Evolutionary conservation across 768 basidiomycete species (phyloP), one percentile per base, ranked within the genome.

Genomic region (Zangia roseola): DNA sequence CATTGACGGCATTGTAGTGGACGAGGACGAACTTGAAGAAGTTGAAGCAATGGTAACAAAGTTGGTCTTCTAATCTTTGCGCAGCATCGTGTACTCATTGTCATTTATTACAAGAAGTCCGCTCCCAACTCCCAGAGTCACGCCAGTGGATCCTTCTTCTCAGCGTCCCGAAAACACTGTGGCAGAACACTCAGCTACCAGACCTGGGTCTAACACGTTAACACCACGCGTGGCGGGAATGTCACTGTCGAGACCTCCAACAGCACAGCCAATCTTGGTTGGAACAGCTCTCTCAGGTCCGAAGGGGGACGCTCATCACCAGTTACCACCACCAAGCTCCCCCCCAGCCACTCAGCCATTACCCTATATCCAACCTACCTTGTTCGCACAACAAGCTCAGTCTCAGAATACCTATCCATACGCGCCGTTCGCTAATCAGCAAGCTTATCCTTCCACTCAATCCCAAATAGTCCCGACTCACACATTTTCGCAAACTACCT

Each of bases 91-190:
- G 39, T 46, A 45, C 44, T 62, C 53, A 67, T 56, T 31, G 13
- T 4, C 30, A 13, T 35, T 20, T 21, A 43, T 55, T 40, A 59
- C 63, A 77, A 82, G 78, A 79, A 81, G 79, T 58, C 74, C 78
- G 45, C 61, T 85, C 45, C 83, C 83, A 26, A 85, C 83, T 4
- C 84, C 84, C 16, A 73, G 83, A 23, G 71, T 74, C 14, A 83
- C 81, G 13, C 82, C 83, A 14, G 68, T 73, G 12, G 72, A 72
- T 33, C 49, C 56, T 17, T 28, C 53, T 3, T 45, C 57, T n/a
- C 62, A 55, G 17, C 47, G 37, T 38, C 42, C 38, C n/a, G 40
- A 41, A 21, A 46, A 40, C 20, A 42, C 48, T 41, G 28, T 33
- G 24, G 23, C 45, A 23, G 44, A 44, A 47, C 52, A 23, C 25